Percentiles rank a stretch among this genome's conserved stretches.
phyloP scores from a whole-genome alignment of 345 rosid species.

The Laguncularia racemosa region DNA sequence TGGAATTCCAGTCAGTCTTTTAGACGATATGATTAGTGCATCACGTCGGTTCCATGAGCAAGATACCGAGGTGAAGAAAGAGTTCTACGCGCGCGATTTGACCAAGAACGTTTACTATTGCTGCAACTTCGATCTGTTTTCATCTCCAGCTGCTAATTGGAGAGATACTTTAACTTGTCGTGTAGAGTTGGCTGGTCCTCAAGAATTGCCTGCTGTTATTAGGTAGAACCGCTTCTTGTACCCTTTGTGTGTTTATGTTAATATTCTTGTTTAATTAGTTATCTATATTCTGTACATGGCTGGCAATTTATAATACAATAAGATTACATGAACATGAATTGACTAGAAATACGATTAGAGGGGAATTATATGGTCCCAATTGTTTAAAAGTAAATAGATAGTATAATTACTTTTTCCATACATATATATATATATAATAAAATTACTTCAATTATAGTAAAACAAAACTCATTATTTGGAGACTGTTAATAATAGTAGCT shows the following conservation, averaged over 20 bases:
- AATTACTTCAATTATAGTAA: too few species aligned
- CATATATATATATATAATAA: too few species aligned
- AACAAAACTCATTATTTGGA: too few species aligned
- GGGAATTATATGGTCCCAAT: too few species aligned
- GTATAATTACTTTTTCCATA: too few species aligned
- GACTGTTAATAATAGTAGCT: too few species aligned
- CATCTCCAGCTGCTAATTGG: neutral
- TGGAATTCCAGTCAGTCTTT: constrained; percentile 5
- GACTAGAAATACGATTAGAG: too few species aligned
- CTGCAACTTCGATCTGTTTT: constrained; percentile 12
- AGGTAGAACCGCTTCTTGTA: neutral
- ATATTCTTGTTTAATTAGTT: constrained; percentile 4
- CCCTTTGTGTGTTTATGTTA: neutral
- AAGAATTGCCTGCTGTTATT: neutral
- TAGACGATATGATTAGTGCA: constrained; percentile 8
- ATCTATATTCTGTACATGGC: constrained; percentile 9
- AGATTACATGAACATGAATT: too few species aligned
- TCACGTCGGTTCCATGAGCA: constrained; percentile 13
- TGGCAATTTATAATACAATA: constrained; percentile 8
- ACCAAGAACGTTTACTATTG: neutral
- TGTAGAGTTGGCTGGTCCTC: constrained; percentile 3
- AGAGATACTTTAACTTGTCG: too few species aligned
- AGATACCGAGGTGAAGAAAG: constrained; percentile 12
- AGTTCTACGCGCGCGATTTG: constrained; percentile 9
- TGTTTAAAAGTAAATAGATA: too few species aligned